These are phyloP conservation scores for Arabidopsis suecica DNA, from an alignment of 345 rosid species.

Conservation along the genomic window DNA sequence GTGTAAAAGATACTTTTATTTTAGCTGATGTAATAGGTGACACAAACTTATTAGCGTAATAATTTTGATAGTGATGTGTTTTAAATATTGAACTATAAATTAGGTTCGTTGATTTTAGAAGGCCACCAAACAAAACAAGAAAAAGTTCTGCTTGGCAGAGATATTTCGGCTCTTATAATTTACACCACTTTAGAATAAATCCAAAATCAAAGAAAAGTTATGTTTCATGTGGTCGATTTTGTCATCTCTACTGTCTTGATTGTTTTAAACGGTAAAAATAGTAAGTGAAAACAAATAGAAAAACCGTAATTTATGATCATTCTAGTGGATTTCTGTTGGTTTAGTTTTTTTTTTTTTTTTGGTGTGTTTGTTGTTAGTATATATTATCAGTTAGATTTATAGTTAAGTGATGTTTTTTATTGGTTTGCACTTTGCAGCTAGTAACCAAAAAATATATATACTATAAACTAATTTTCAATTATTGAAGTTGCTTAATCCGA, in stretches of 20 bases:
- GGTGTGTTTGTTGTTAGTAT: background rate
- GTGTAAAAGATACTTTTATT: slow-evolving; percentile 28
- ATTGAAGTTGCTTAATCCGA: background rate
- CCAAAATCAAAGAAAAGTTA: slow-evolving; percentile 1
- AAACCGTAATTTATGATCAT: background rate
- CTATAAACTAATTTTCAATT: background rate
- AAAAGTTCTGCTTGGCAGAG: slow-evolving; percentile 22
- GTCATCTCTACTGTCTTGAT: slow-evolving; percentile 4
- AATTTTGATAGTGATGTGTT: slow-evolving; percentile 34
- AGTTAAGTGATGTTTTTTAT: background rate
- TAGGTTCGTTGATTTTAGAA: slow-evolving; percentile 35
- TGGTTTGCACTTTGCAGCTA: background rate
- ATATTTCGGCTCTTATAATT: slow-evolving; percentile 28
- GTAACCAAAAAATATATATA: background rate
- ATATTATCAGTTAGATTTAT: background rate
- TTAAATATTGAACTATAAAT: slow-evolving; percentile 32
- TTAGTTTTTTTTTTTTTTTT: background rate
- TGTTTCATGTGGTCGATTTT: slow-evolving; percentile 17
- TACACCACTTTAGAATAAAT: slow-evolving; percentile 17
- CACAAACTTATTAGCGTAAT: slow-evolving; percentile 39
- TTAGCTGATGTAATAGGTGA: slow-evolving; percentile 30
- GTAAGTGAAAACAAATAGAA: background rate
- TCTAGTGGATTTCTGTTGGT: background rate
- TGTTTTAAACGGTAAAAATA: background rate
- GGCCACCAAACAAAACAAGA: slow-evolving; percentile 32